Evolutionary conservation across 441 rosid species (phyloP).

Genomic region (Dalechampia spathulata): DNA sequence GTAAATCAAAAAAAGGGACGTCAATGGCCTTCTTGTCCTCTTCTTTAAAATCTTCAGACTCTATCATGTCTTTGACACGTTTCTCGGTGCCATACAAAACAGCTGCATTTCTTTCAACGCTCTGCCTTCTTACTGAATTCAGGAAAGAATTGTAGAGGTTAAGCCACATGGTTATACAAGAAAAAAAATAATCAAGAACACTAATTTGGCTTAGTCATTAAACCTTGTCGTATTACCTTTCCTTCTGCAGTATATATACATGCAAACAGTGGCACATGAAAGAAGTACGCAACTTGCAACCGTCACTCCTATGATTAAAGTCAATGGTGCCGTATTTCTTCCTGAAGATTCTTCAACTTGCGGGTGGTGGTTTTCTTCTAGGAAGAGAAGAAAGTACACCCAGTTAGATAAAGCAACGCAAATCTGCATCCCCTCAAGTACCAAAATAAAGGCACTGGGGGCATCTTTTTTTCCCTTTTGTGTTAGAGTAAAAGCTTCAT

Average conservation of each 20-base stretch:
- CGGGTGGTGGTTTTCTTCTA: neutral
- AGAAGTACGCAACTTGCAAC: conserved; percentile 4
- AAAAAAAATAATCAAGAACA: neutral
- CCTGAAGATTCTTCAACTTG: neutral
- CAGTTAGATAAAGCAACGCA: too few species aligned
- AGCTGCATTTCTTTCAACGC: conserved; percentile 15
- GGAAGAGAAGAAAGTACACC: neutral
- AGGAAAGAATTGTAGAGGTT: neutral
- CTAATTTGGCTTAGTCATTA: neutral
- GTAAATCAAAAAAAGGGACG: conserved; percentile 42
- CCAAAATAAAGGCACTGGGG: too few species aligned
- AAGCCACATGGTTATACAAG: neutral
- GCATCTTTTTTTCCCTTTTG: neutral
- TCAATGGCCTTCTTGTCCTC: conserved; percentile 42
- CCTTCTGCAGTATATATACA: conserved; percentile 7
- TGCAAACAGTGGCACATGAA: neutral
- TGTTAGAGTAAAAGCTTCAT: too few species aligned
- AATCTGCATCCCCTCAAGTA: too few species aligned
- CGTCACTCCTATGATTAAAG: conserved; percentile 5
- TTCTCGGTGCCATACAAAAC: conserved; percentile 34
- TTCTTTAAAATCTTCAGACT: conserved; percentile 30
- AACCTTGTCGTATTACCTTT: conserved; percentile 15
- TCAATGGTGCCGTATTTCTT: neutral
- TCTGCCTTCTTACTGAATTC: conserved; percentile 26
- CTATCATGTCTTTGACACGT: conserved; percentile 39